Evolutionary conservation across 495 filamentous ascomycete genomes (phyloP), one percentile per base, ranked within the genome.

Genomic region (Extremus antarcticus): DNA sequence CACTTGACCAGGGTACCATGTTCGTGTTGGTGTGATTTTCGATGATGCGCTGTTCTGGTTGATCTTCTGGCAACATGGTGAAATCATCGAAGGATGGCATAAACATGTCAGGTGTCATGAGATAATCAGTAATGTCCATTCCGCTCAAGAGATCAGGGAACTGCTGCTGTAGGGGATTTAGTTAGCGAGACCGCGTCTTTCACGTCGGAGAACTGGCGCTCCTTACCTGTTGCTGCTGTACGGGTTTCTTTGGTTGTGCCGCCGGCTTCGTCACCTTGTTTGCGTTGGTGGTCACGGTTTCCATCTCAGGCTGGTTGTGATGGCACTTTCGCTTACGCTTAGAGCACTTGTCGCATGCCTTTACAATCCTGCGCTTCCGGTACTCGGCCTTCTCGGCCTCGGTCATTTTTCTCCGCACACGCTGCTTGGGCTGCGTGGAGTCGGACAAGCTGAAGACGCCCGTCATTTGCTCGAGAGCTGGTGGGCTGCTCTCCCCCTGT

Each of bases 311-410:
- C 22, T 62, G 55, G 23, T 57, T 62, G 51, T 62, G 59, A 15
- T 45, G n/a, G 29, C 54, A 62, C 51, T 62, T 62, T 15, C 60
- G 51, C 43, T 62, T 62, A 1, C 56, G 46, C 48, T 56, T 47
- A 3, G 47, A 10, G 51, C 60, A 62, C 47, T 51, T 56, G 4
- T 58, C 55, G 48, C 60, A 62, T 2, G 60, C 60, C 35, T 56
- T 56, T 8, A 59, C 60, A n/a, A 58, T 59, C 17, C 60, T 11
- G 0, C 55, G 60, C 48, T 59, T 51, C 29, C 56, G 52, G 43
- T 62, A 62, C 51, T 62, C 60, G 25, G 35, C 45, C 38, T 62
- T 62, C 43, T 62, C 60, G 9, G 56, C 52, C 25, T 59, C 60
- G 35, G 60, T 62, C 60, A 62, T 62, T 50, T 56, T 59, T 9